Evolutionary conservation across 768 basidiomycete species (phyloP).

Genomic region (Pleurotus cornucopiae): DNA sequence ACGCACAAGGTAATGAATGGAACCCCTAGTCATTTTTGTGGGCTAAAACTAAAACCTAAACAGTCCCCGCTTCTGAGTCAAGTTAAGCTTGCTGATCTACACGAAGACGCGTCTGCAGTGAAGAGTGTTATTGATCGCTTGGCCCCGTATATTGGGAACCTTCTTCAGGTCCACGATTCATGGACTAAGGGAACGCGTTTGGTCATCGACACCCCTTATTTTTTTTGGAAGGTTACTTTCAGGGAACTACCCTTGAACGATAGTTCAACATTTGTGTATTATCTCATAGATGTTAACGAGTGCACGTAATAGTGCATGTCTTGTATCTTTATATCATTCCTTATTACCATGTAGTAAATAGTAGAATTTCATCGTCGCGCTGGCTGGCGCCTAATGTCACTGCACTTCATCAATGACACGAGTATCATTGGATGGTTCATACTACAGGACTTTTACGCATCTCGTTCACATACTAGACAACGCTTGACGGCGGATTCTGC

Average conservation of each 20-base stretch:
- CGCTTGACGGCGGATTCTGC: no score
- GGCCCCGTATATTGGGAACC: constrained; percentile 41
- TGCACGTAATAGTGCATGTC: neutral
- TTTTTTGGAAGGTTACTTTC: neutral
- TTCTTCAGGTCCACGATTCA: constrained; percentile 34
- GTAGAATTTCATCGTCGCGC: no score
- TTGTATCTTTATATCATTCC: no score
- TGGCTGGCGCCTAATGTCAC: no score
- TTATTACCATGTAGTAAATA: no score
- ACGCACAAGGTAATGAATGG: constrained; percentile 36
- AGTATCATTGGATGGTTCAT: no score
- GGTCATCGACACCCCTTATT: neutral
- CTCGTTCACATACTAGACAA: no score
- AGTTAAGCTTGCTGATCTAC: constrained; percentile 39
- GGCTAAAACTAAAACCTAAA: neutral
- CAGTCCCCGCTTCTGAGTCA: constrained; percentile 43
- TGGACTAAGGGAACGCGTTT: neutral
- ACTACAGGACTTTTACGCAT: no score
- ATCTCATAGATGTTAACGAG: neutral
- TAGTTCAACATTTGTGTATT: neutral
- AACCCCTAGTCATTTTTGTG: neutral
- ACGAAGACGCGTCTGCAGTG: constrained; percentile 32
- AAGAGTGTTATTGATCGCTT: constrained; percentile 35
- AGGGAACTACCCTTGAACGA: neutral
- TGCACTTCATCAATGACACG: no score